Evolutionary conservation across 1,284 basidiomycete genomes (phyloP).

Genomic region (Grifola frondosa): DNA sequence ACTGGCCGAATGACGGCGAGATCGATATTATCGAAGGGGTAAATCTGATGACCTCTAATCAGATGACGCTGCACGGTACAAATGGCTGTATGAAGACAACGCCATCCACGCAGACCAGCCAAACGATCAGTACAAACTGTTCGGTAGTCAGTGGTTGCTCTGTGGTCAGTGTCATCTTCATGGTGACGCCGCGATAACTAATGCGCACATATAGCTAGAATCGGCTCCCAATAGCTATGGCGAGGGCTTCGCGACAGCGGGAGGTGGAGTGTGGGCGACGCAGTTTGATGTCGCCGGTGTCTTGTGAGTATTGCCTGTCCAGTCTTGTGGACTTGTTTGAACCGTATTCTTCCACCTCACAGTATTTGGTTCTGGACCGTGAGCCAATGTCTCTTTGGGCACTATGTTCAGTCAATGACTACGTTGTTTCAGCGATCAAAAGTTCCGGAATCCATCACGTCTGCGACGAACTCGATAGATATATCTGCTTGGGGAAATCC

Average conservation of each 20-base stretch:
- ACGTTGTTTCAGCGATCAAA: slow-evolving; percentile 38
- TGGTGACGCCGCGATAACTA: not conserved
- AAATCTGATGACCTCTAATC: slow-evolving; percentile 43
- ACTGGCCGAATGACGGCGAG: slow-evolving; percentile 57
- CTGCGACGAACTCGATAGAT: slow-evolving; percentile 41
- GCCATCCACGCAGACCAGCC: slow-evolving; percentile 38
- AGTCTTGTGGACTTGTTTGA: slow-evolving; percentile 6
- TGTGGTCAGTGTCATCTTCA: slow-evolving; percentile 30
- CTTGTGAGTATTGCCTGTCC: slow-evolving; percentile 18
- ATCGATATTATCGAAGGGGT: slow-evolving; percentile 55
- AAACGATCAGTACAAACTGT: slow-evolving; percentile 39
- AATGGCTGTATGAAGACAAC: slow-evolving; percentile 33
- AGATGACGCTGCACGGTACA: slow-evolving; percentile 48
- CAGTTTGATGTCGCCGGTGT: slow-evolving; percentile 58
- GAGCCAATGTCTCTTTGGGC: slow-evolving; percentile 18
- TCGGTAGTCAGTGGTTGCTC: slow-evolving; percentile 51
- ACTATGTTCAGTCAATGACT: not conserved
- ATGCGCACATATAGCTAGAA: too few species aligned
- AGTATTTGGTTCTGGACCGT: slow-evolving; percentile 72
- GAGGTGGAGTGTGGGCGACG: slow-evolving; percentile 65
- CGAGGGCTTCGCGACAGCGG: slow-evolving; percentile 50
- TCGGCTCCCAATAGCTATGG: slow-evolving; percentile 52
- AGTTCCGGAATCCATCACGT: slow-evolving; percentile 28
- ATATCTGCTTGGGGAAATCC: slow-evolving; percentile 57
- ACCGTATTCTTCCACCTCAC: not conserved